These are phyloP conservation scores for Caryopteris hybrid DNA, from an alignment of 305 asterid genomes.

Conservation along the genomic window DNA sequence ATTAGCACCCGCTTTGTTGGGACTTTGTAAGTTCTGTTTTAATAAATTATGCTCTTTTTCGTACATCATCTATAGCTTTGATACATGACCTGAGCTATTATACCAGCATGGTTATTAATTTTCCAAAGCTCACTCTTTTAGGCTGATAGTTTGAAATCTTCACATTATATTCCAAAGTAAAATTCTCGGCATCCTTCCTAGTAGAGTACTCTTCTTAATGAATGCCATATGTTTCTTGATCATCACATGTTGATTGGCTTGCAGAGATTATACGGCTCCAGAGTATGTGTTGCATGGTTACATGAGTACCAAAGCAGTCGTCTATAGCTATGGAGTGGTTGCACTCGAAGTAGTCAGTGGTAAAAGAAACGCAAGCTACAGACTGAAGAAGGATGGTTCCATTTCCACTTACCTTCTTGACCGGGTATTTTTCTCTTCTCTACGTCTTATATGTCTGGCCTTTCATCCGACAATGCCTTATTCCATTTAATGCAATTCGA, in stretches of 20 bases:
- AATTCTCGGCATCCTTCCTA: too few relatives aligned
- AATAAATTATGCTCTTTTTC: background rate
- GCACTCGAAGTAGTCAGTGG: conserved; percentile 86
- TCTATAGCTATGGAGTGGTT: conserved; percentile 91
- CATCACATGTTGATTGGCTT: conserved; percentile 2
- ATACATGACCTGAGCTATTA: too few relatives aligned
- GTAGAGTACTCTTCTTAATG: too few relatives aligned
- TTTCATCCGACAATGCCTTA: background rate
- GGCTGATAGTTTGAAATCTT: too few relatives aligned
- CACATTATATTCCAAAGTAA: too few relatives aligned
- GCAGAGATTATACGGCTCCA: conserved; percentile 96
- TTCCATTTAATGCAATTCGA: background rate
- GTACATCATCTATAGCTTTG: too few relatives aligned
- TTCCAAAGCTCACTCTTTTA: too few relatives aligned
- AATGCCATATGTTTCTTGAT: background rate
- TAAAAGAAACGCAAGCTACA: conserved; percentile 80
- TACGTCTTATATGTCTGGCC: background rate
- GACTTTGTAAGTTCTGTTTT: conserved; percentile 59
- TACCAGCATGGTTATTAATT: too few relatives aligned
- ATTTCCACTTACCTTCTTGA: conserved; percentile 78
- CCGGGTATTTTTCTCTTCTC: conserved; percentile 43
- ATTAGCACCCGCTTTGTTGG: conserved; percentile 90
- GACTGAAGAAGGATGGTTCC: conserved; percentile 79
- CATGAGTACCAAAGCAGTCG: conserved; percentile 81
- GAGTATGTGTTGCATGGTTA: conserved; percentile 93